phyloP scores from a whole-genome alignment of 2,329 filamentous ascomycete species.

The Aphanoascus verrucosus region DNA sequence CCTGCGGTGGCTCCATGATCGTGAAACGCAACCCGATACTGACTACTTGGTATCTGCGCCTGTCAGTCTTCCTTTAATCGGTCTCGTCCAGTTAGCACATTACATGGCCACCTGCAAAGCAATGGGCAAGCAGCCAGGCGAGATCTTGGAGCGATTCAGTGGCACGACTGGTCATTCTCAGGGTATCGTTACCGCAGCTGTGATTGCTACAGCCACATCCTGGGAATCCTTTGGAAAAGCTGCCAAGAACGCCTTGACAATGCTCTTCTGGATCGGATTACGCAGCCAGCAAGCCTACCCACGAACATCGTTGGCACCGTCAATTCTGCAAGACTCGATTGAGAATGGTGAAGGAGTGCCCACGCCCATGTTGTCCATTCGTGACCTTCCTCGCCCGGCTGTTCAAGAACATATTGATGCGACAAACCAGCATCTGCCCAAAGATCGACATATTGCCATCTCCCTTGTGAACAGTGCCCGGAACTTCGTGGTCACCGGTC shows the following conservation, averaged over 20 bases:
- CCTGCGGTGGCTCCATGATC: conserved; percentile 81
- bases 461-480: conserved; percentile 94
- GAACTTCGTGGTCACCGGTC: conserved; percentile 93
- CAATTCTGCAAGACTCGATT: conserved; percentile 80
- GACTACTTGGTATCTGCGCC: conserved; percentile 92
- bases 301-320: conserved; percentile 82
- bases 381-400: conserved; percentile 74
- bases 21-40: conserved; percentile 79
- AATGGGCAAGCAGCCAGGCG: conserved; percentile 77
- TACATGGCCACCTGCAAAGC: conserved; percentile 91
- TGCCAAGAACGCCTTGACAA: conserved; percentile 68
- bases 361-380: conserved; percentile 95
- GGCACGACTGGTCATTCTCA: conserved; percentile 95
- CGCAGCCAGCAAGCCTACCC: conserved; percentile 97
- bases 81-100: conserved; percentile 88
- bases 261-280: conserved; percentile 97
- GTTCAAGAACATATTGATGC: conserved; percentile 95
- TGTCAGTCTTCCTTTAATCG: conserved; percentile 92
- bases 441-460: conserved; percentile 86
- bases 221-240: conserved; percentile 87
- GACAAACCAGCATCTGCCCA: conserved; percentile 89
- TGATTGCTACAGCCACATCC: conserved; percentile 76
- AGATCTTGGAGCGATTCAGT: conserved; percentile 70
- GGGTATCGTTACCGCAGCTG: conserved; percentile 85
- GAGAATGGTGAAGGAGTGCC: conserved; percentile 92